Evolutionary conservation across 148 eudicot genomes (phyloP).

Genomic region (Camellia sinensis): DNA sequence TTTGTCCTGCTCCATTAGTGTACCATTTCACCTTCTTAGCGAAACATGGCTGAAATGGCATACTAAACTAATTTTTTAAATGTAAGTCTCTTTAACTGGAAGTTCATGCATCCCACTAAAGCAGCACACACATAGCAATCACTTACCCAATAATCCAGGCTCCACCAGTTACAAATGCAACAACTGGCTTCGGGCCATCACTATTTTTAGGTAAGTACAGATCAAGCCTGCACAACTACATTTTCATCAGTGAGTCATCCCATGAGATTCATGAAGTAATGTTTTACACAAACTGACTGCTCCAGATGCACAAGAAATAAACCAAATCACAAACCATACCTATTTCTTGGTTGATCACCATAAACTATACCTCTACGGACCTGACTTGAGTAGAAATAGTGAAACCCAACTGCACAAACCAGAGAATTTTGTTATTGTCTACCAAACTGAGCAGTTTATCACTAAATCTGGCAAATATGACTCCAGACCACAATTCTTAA

Average conservation of each 20-base stretch:
- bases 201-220: constrained; percentile 53
- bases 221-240: constrained; percentile 52
- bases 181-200: constrained; percentile 57
- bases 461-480: neutral
- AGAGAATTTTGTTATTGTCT: constrained; percentile 4
- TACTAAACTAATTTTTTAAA: neutral
- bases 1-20: neutral
- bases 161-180: constrained; percentile 73
- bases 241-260: constrained; percentile 14
- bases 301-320: neutral
- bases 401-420: constrained; percentile 55
- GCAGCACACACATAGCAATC: neutral
- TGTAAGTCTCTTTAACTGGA: neutral
- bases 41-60: neutral
- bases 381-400: constrained; percentile 60
- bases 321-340: constrained; percentile 28
- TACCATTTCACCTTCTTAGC: neutral
- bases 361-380: constrained; percentile 57
- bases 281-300: neutral
- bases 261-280: neutral
- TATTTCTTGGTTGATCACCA: constrained; percentile 68
- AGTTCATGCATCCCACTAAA: neutral
- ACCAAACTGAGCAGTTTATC: neutral
- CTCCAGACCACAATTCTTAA: neutral
- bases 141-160: constrained; percentile 76